These are phyloP conservation scores for Xylariales sp. DNA, from an alignment of 2,329 filamentous ascomycete genomes.

Conservation along the genomic window DNA sequence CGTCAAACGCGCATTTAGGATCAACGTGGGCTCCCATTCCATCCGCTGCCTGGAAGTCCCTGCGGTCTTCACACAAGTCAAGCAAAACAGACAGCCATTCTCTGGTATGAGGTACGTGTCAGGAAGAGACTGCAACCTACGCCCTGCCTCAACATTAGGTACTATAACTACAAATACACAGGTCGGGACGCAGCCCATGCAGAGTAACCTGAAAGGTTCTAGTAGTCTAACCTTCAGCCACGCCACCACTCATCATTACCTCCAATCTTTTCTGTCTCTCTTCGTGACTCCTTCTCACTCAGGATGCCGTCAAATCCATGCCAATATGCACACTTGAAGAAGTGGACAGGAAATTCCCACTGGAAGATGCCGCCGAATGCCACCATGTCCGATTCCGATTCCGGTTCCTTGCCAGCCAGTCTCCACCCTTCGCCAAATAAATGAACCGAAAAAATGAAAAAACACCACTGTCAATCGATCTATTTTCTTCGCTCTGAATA, in stretches of 20 bases:
- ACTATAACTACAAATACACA: slow-evolving; percentile 8
- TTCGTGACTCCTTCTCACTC: too few relatives aligned
- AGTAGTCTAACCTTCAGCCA: background rate
- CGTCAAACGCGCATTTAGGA: too few relatives aligned
- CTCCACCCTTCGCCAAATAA: background rate
- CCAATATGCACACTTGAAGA: too few relatives aligned
- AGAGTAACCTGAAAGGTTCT: slow-evolving; percentile 2
- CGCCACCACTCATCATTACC: background rate
- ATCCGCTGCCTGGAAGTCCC: too few relatives aligned
- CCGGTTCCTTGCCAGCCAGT: background rate
- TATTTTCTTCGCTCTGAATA: too few relatives aligned
- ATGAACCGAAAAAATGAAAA: background rate
- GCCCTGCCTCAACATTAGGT: background rate
- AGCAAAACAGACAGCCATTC: background rate
- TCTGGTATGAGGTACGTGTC: background rate
- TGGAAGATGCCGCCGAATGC: background rate
- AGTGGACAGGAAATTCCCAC: too few relatives aligned
- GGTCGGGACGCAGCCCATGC: background rate
- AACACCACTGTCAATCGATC: background rate
- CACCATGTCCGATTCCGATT: background rate
- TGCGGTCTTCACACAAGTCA: too few relatives aligned
- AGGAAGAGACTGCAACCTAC: background rate
- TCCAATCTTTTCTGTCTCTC: too few relatives aligned
- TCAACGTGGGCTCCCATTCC: too few relatives aligned
- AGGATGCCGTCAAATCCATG: too few relatives aligned